Conservation (phyloP, 2,329 filamentous ascomycete species). For the Alternaria arborescens region DNA sequence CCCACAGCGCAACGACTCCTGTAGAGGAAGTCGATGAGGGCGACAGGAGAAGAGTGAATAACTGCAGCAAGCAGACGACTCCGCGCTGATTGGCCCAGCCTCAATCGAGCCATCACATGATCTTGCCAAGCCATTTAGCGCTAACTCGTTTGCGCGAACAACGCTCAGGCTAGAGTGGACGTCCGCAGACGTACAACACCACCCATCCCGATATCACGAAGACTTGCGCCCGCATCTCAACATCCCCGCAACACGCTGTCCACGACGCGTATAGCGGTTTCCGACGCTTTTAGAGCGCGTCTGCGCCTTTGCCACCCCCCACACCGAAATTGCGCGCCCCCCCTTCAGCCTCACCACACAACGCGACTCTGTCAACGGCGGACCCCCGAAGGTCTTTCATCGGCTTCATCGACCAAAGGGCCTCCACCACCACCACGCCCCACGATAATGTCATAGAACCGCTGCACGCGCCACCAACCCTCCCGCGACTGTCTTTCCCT, state of each 20-base stretch:
- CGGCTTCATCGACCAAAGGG: conserved; percentile 40
- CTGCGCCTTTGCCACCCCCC: conserved; percentile 35
- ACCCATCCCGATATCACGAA: conserved; percentile 43
- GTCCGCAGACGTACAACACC: conserved; percentile 33
- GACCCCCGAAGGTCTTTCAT: conserved; percentile 42
- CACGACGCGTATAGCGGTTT: conserved; percentile 45
- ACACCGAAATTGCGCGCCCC: conserved; percentile 39
- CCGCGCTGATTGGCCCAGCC: conserved; percentile 15
- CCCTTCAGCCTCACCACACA: conserved; percentile 35
- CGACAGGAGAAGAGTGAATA: not conserved
- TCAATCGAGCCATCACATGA: conserved; percentile 26
- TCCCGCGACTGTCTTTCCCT: conserved; percentile 38
- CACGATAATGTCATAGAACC: conserved; percentile 49
- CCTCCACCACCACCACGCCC: conserved; percentile 38
- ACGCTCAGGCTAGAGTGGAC: conserved; percentile 21
- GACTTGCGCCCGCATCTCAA: conserved; percentile 47
- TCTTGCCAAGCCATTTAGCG: conserved; percentile 18
- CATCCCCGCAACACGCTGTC: conserved; percentile 47
- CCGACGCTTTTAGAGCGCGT: conserved; percentile 36
- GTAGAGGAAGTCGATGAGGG: conserved; percentile 12
- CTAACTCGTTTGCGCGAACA: conserved; percentile 21
- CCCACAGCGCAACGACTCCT: conserved; percentile 14
- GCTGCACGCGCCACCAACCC: conserved; percentile 33
- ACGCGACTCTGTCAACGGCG: conserved; percentile 45
- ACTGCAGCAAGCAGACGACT: conserved; percentile 1